Conservation (phyloP, 140 eudicot species). For the Oenanthe javanica region DNA sequence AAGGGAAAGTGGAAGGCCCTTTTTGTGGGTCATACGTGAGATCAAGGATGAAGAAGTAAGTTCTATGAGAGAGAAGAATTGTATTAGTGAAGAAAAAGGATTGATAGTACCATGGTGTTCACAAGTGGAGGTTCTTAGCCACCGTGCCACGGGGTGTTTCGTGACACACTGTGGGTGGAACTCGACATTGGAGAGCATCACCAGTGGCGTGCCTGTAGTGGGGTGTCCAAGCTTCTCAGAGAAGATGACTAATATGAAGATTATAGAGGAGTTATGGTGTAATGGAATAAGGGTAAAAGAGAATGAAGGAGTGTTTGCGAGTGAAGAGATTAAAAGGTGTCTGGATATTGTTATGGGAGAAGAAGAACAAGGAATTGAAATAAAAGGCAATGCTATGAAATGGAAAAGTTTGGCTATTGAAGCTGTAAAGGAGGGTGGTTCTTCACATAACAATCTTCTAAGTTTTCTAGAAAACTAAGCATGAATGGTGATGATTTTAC, state of each 20-base stretch:
- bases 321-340: conserved; percentile 31
- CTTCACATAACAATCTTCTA: neutral
- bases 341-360: conserved; percentile 29
- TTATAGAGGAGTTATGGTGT: conserved; percentile 33
- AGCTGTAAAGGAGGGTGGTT: neutral
- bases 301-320: conserved; percentile 28
- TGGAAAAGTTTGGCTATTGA: neutral
- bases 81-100: conserved; percentile 17
- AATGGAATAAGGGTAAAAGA: conserved; percentile 27
- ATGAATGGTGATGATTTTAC: neutral
- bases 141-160: conserved; percentile 34
- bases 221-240: conserved; percentile 32
- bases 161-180: conserved; percentile 47
- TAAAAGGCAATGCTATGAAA: neutral
- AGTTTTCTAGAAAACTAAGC: neutral
- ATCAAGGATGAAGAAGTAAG: conserved; percentile 11
- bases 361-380: conserved; percentile 14
- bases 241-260: conserved; percentile 29
- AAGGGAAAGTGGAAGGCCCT: conserved; percentile 17
- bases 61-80: neutral
- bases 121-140: conserved; percentile 33
- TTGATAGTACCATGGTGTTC: conserved; percentile 46
- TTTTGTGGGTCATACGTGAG: conserved; percentile 32
- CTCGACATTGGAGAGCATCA: conserved; percentile 35
- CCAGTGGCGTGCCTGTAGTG: conserved; percentile 32